Evolutionary conservation across 805 yeast genomes (phyloP).

Genomic region (Pichia eremophila): DNA sequence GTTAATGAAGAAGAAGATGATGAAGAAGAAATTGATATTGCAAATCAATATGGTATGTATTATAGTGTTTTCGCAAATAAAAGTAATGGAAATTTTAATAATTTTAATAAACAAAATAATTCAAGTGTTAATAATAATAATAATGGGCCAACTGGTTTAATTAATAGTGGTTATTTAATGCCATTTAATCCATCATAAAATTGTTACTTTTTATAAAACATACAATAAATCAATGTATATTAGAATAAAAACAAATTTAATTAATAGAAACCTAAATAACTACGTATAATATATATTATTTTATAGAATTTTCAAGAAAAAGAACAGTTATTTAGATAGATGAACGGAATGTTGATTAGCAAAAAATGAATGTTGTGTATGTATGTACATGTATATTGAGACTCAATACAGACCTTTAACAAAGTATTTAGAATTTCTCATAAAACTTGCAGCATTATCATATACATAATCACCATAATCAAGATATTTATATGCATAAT

Average conservation of each 20-base stretch:
- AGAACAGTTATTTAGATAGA: too few species aligned
- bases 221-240: background rate
- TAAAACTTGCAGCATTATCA: slow-evolving; percentile 60
- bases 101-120: background rate
- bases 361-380: background rate
- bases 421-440: slow-evolving; percentile 69
- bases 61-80: slow-evolving; percentile 23
- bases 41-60: slow-evolving; percentile 27
- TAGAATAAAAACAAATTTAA: background rate
- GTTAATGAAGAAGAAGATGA: slow-evolving; percentile 18
- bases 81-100: background rate
- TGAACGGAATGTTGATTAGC: too few species aligned
- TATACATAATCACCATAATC: slow-evolving; percentile 78
- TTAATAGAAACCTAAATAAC: too few species aligned
- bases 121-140: background rate
- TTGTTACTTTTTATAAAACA: background rate
- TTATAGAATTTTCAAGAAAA: too few species aligned
- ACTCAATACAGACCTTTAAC: slow-evolving; percentile 15
- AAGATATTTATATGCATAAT: slow-evolving; percentile 56
- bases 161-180: slow-evolving; percentile 18
- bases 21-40: slow-evolving; percentile 23
- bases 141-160: slow-evolving; percentile 6
- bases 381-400: too few species aligned
- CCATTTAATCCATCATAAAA: slow-evolving; percentile 26
- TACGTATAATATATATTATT: too few species aligned